Conservation (phyloP, 768 basidiomycete genomes). For the Chalciporus piperatus region DNA sequence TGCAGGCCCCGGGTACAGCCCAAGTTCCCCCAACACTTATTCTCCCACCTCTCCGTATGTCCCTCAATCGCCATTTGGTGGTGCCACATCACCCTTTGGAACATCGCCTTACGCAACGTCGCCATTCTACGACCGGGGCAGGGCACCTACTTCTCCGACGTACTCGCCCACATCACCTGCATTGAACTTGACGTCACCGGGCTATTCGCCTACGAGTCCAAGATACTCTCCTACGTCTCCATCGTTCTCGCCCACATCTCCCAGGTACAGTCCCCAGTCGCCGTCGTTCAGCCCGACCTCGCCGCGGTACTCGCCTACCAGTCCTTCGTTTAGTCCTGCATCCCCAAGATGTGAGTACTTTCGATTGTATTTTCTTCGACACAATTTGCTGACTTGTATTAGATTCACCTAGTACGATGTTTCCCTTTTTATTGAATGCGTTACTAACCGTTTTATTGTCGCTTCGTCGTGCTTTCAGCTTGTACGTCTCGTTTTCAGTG, state of each 20-base stretch:
- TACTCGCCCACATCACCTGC: constrained; percentile 89
- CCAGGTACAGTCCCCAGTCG: constrained; percentile 83
- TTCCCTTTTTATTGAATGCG: neutral
- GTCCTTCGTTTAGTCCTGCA: constrained; percentile 89
- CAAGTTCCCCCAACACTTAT: constrained; percentile 86
- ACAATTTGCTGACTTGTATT: constrained; percentile 4
- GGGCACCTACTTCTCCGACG: constrained; percentile 71
- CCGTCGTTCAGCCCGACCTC: constrained; percentile 91
- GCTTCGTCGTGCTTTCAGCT: constrained; percentile 38
- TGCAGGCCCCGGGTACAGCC: constrained; percentile 82
- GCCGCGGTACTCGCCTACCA: constrained; percentile 85
- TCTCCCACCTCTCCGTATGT: constrained; percentile 90
- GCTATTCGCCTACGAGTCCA: constrained; percentile 65
- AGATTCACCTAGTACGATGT: constrained; percentile 79
- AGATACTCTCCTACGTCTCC: constrained; percentile 85
- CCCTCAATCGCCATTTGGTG: constrained; percentile 77
- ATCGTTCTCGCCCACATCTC: constrained; percentile 82
- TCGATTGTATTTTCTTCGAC: neutral
- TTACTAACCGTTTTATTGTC: constrained; percentile 22
- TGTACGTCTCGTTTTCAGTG: constrained; percentile 45
- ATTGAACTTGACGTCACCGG: constrained; percentile 78
- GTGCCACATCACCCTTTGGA: constrained; percentile 80
- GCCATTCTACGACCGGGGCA: constrained; percentile 72
- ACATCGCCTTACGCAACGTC: constrained; percentile 81
- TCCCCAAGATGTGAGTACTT: constrained; percentile 77